Evolutionary conservation across 1,139 yeast genomes (phyloP).

Genomic region (Protomyces gravidus): DNA sequence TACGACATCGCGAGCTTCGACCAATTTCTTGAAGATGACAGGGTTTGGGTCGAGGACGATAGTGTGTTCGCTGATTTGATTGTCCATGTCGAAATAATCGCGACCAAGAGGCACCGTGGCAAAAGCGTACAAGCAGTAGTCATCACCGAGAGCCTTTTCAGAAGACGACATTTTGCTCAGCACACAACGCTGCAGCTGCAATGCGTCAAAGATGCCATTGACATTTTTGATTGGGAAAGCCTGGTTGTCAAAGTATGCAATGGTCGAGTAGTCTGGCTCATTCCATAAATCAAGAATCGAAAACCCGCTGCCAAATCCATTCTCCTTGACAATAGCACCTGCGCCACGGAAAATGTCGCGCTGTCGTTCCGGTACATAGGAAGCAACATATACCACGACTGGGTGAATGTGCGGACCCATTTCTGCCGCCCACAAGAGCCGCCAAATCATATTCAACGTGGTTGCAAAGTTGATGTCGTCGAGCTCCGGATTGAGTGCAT

Average conservation of each 20-base stretch:
- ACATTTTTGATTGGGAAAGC: constrained; percentile 57
- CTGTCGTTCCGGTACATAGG: constrained; percentile 7
- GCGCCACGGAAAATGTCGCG: constrained; percentile 20
- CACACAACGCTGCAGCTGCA: constrained; percentile 22
- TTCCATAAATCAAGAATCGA: constrained; percentile 48
- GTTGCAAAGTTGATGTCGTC: constrained; percentile 19
- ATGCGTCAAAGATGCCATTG: constrained; percentile 44
- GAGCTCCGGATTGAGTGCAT: constrained; percentile 6
- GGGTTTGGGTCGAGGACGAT: constrained; percentile 6
- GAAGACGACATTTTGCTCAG: background rate
- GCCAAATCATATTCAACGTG: constrained; percentile 17
- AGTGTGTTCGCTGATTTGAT: constrained; percentile 15
- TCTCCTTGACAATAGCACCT: constrained; percentile 24
- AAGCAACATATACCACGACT: constrained; percentile 11
- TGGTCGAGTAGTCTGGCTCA: constrained; percentile 53
- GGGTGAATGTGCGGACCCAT: constrained; percentile 5
- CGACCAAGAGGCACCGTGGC: constrained; percentile 10
- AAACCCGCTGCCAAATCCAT: background rate
- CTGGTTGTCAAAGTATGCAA: constrained; percentile 79
- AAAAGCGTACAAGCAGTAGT: constrained; percentile 6
- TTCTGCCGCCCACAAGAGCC: constrained; percentile 14
- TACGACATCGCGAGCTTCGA: background rate
- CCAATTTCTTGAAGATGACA: constrained; percentile 4
- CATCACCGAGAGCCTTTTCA: constrained; percentile 1
- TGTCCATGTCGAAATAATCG: background rate